Base-by-base conservation (phyloP, 257 asterid genomes). In the Jacaranda mimosifolia region DNA sequence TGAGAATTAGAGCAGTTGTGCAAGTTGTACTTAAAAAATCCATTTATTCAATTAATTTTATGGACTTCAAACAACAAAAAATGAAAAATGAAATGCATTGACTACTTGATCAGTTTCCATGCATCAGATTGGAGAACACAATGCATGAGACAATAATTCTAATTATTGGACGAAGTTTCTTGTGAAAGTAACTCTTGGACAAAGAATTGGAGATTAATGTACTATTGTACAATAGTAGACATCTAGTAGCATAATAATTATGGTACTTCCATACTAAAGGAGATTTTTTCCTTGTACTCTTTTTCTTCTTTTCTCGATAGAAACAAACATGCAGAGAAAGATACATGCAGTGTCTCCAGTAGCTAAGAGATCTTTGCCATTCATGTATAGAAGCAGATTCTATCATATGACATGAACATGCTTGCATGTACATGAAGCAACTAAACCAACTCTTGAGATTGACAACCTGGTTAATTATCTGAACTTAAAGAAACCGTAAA, bases 1-100 rank as follows among this genome's bases (percentile, higher is more conserved):
- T 66, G 36, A 64, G 32, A 66, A 68, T 18, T 15, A 48, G 68
- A 76, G 69, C 21, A 56, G 52, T 57, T 57, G 7, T 62, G 39
- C 60, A 59, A 58, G 56, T 43, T 46, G 72, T 48, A 4, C 7
- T 56, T 48, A 21, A 2, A 51, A 66, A 67, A 51, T 48, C 66
- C 8, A 32, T 56, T 1, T 19, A 18, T 32, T 10, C 19, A 45
- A 19, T 9, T 59, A 66, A 19, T 13, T 26, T 6, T 15, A 68
- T 12, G 68, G 45, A 17, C 46, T 36, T 43, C 39, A 43, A 17
- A 18, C 45, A 66, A 19, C 38, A 10, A 11, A 11, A 48, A 45
- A 1, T 5, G 1, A 9, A 6, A 68, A 18, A 26, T 26, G 32
- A 26, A 46, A 14, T 32, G 62, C 70, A 60, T 73, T 19, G 13